Base-by-base conservation (phyloP, 108 stramenopile genomes). In the Fragilariopsis cylindrus region DNA sequence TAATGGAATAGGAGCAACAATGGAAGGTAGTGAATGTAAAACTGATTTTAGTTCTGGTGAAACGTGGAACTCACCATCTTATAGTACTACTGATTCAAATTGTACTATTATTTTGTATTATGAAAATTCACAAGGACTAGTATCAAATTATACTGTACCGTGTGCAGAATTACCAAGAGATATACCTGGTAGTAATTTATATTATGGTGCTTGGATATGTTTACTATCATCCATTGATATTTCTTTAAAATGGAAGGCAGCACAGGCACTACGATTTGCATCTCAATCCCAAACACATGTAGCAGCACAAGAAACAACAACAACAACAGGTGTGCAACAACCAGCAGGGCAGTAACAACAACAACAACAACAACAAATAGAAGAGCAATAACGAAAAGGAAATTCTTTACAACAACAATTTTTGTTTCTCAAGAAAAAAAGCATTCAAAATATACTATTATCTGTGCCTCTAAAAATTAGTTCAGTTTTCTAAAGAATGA, bases 211-310 rank as follows among this genome's bases (percentile, higher is more conserved):
- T 0, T 91, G 90, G 90, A 71, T 69, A 41, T 81, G 80, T 30
- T 79, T 91, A 54, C 52, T 84, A 4, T 42, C 86, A 12, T 81
- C 79, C 21, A 48, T 88, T 2, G 80, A 72, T 66, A 74, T 91
- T 54, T 72, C 88, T n/a, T 82, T 88, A 3, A 80, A 77, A 53
- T 91, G 90, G 90, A 91, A 91, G 57, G 81, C 86, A 30, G 83
- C 86, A 8, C 84, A 87, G 43, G 90, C 90, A 15, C 69, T 88
- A 50, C 80, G 82, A 69, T 88, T 91, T 65, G 90, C 90, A 30
- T 30, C 30, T 30, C 30, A 30, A 30, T 30, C 30, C 30, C 30
- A 30, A 30, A n/a, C 84, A 86, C 42, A 80, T 85, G 9, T 63
- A 71, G 21, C 71, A 73, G 18, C 69, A 73, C 48, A 70, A 74